Evolutionary conservation across 192 early-diverging fungal species (phyloP).

Genomic region (Podila horticola): DNA sequence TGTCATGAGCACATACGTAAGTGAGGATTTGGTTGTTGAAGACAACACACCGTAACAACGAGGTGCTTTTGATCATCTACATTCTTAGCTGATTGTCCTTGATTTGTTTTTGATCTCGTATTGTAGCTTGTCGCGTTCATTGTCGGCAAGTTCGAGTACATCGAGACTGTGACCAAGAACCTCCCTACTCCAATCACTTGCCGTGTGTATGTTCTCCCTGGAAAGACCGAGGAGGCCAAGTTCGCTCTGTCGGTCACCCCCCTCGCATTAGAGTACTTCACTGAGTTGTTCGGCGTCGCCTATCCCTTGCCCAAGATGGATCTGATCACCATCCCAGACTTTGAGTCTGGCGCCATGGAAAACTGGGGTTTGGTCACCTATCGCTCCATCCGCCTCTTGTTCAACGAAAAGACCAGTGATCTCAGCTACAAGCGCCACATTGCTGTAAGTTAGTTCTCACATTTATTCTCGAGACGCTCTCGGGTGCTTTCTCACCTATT

Average conservation of each 20-base stretch:
- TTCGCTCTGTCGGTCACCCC: slow-evolving; percentile 86
- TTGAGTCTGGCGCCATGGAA: slow-evolving; percentile 91
- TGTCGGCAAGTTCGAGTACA: slow-evolving; percentile 92
- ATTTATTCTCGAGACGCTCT: background rate
- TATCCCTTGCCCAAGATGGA: slow-evolving; percentile 96
- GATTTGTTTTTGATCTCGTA: no score
- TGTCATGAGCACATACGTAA: slow-evolving; percentile 92
- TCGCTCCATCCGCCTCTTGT: slow-evolving; percentile 84
- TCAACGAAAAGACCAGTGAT: slow-evolving; percentile 81
- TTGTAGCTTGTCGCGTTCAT: slow-evolving; percentile 83
- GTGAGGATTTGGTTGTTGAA: slow-evolving; percentile 12
- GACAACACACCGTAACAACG: background rate
- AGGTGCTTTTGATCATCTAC: background rate
- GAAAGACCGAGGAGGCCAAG: slow-evolving; percentile 80
- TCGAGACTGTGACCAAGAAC: slow-evolving; percentile 81
- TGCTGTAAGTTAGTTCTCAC: slow-evolving; percentile 57
- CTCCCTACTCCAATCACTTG: slow-evolving; percentile 78
- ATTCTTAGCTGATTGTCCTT: no score
- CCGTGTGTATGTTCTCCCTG: slow-evolving; percentile 88
- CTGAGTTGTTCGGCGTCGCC: slow-evolving; percentile 85
- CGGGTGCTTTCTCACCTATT: background rate
- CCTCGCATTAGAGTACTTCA: slow-evolving; percentile 85
- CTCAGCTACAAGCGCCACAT: slow-evolving; percentile 82
- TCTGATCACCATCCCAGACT: slow-evolving; percentile 93
- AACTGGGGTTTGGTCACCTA: slow-evolving; percentile 99